A percentile compares a stretch with the other conserved stretches of the same genome.
Evolutionary conservation across 2,329 filamentous ascomycete genomes (phyloP).

Genomic region (Orbilia oligospora): DNA sequence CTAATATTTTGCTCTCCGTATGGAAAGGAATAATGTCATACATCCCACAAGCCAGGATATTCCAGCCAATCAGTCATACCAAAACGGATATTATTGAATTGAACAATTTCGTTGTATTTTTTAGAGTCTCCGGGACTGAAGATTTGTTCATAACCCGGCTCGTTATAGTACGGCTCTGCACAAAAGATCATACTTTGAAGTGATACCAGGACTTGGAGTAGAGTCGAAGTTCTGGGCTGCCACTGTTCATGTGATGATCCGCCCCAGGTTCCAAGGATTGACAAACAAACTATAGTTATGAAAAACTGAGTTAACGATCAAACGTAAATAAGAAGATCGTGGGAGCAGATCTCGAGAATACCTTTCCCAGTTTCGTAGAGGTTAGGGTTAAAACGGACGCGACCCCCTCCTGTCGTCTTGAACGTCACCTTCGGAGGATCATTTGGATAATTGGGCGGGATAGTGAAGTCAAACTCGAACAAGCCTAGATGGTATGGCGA

Average conservation of each 20-base stretch:
- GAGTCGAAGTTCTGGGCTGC: constrained; percentile 69
- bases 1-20: not conserved
- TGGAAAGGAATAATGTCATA: not conserved
- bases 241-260: constrained; percentile 68
- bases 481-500: constrained; percentile 73
- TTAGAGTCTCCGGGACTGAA: constrained; percentile 8
- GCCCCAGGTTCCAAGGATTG: constrained; percentile 70
- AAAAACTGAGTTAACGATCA: not conserved
- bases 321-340: too few species aligned
- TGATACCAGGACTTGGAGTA: constrained; percentile 72
- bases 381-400: constrained; percentile 71
- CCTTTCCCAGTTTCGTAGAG: constrained; percentile 70
- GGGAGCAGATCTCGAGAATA: constrained; percentile 63
- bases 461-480: constrained; percentile 73
- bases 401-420: constrained; percentile 69
- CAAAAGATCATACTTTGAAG: constrained; percentile 74
- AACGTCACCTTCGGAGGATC: constrained; percentile 68
- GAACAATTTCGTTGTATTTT: constrained; percentile 42
- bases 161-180: constrained; percentile 72
- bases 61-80: constrained; percentile 42
- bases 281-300: constrained; percentile 69
- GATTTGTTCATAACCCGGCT: constrained; percentile 67
- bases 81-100: constrained; percentile 28
- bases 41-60: constrained; percentile 38
- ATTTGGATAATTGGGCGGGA: constrained; percentile 68